Base-by-base conservation (phyloP, 1,139 yeast species). In the Yamadazyma dushanensis region DNA sequence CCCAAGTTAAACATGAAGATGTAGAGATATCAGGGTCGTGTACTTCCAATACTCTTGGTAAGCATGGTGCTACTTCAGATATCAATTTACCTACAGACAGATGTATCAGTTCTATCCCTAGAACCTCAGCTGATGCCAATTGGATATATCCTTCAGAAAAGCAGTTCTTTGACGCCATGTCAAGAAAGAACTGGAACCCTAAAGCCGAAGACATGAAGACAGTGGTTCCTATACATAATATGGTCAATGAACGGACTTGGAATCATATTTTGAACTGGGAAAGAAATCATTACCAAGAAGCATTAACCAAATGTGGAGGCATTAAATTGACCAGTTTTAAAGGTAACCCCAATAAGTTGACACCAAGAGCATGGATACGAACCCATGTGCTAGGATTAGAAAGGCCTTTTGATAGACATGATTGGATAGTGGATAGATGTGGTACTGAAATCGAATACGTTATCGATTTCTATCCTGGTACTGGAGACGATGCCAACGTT, bases 71-170 rank as follows among this genome's bases (percentile, higher is more conserved):
- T 8, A 2, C 11, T 45, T 1, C 43, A 40, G 49, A 60, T 29
- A 66, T 69, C 0, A 50, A 57, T 7, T 58, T 83, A 23, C 83
- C 89, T 0, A 72, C 72, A 5, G 89, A 83, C 1, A 67, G 97
- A 45, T 92, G 82, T 49, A 64, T 86, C 9, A 83, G 95, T 16
- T 76, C 95, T 1, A 90, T 90, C 34, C 97, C 97, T 24, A 70
- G 96, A 35, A 83, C 95, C 0, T 77, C 78, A 2, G 56, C 69
- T 16, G 62, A 66, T 3, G 46, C 69, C 1, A 84, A 89, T 63
- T 92, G 98, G 98, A 75, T 92, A 2, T 92, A 92, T 54, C 98
- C 98, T 8, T 85, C 96, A 2, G 95, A 92, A 57, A 87, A 87
- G 57, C 97, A 90, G 65, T 92, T 92, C 55, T 92, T 70, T 57